Evolutionary conservation across 176 grass and related monocot species (phyloP).

Genomic region (Musa troglodytarum): DNA sequence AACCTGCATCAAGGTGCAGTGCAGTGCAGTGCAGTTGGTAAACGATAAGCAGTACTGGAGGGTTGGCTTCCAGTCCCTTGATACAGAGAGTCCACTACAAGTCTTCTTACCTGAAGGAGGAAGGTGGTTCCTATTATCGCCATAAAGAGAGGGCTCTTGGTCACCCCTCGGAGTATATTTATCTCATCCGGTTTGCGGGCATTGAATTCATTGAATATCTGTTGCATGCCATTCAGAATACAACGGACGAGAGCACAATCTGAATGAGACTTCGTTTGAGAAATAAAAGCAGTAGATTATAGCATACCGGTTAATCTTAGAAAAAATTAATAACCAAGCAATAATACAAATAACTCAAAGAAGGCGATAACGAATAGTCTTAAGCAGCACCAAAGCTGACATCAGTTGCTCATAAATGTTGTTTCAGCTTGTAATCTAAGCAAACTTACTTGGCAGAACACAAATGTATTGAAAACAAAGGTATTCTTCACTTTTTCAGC

Average conservation of each 20-base stretch:
- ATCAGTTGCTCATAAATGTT: slow-evolving; percentile 10
- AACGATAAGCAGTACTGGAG: not conserved
- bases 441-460: slow-evolving; percentile 66
- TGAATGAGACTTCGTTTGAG: not conserved
- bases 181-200: slow-evolving; percentile 76
- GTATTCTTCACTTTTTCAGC: slow-evolving; percentile 85
- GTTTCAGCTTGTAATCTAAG: not conserved
- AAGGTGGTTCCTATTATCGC: slow-evolving; percentile 50
- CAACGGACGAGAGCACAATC: not conserved
- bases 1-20: slow-evolving; percentile 33
- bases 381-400: not conserved
- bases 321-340: not conserved
- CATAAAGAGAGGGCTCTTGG: slow-evolving; percentile 69
- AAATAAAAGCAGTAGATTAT: not conserved
- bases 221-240: slow-evolving; percentile 17
- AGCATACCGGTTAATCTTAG: not conserved
- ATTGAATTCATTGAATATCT: slow-evolving; percentile 97
- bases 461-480: slow-evolving; percentile 95
- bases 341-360: no score
- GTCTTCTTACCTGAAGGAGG: slow-evolving; percentile 59
- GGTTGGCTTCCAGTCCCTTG: not conserved
- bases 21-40: slow-evolving; percentile 12
- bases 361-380: not conserved
- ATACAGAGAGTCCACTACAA: not conserved
- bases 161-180: slow-evolving; percentile 69